phyloP scores from a whole-genome alignment of 805 yeast species.

The Ogataea ramenticola region DNA sequence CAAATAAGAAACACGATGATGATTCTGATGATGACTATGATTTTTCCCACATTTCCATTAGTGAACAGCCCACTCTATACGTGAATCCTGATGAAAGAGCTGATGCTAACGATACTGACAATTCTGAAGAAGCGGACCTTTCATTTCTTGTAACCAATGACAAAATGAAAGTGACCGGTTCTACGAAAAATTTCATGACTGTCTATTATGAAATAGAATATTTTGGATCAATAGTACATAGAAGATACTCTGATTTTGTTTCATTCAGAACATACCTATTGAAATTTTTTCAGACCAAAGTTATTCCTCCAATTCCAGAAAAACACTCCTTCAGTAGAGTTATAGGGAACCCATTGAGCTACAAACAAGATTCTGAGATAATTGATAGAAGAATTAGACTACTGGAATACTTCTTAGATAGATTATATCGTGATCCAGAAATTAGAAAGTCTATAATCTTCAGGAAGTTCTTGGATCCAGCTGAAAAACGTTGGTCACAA shows the following conservation, averaged over 20 bases:
- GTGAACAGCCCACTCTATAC: conserved; percentile 12
- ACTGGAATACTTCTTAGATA: conserved; percentile 36
- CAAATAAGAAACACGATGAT: background rate
- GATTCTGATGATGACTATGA: conserved; percentile 1
- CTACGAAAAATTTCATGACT: conserved; percentile 18
- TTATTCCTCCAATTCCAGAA: conserved; percentile 94
- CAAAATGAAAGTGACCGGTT: background rate
- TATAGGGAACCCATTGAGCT: conserved; percentile 24
- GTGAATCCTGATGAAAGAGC: conserved; percentile 13
- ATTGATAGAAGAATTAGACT: conserved; percentile 44
- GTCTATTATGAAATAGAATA: conserved; percentile 25
- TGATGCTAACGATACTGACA: background rate
- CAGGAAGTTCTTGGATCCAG: conserved; percentile 43
- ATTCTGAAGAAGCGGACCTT: background rate
- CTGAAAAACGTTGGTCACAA: conserved; percentile 43
- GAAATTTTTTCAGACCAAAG: conserved; percentile 73
- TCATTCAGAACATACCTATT: conserved; percentile 64
- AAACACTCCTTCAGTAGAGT: conserved; percentile 49
- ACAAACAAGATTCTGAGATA: conserved; percentile 22
- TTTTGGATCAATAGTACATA: conserved; percentile 27
- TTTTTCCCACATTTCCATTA: conserved; percentile 6
- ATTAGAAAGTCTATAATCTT: conserved; percentile 32
- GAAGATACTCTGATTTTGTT: conserved; percentile 91
- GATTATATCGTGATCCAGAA: conserved; percentile 27
- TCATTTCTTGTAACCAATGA: background rate